Evolutionary conservation across 2,329 filamentous ascomycete genomes (phyloP), one percentile per base, ranked within the genome.

Genomic region (Bipolaris sorokiniana): DNA sequence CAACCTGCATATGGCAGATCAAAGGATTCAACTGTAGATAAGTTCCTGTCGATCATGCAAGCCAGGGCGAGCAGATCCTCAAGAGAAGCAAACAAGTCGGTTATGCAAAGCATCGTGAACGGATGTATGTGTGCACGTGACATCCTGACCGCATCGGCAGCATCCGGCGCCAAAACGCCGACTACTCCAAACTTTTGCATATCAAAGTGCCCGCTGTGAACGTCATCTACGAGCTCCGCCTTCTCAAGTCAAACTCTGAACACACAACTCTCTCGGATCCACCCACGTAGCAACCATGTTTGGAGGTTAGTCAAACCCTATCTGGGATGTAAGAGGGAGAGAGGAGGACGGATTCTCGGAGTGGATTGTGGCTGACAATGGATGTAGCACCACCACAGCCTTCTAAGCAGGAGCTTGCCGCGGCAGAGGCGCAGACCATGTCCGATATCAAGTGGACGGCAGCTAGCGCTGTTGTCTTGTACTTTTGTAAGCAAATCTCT

Each of bases 371-470:
- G 46, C 58, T 69, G 42, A 63, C 51, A 22, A 41, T 5, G 6
- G 18, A 23, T 7, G 41, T 34, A 89, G 86, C 86, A 81, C 86
- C 90, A 79, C 88, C 89, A 74, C 87, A 87, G 76, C 84, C 87
- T 69, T 86, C 86, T 57, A 80, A 85, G 57, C 87, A 88, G 76
- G 89, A 93, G 83, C 84, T 93, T 74, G 83, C 83, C 65, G 62
- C 58, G 47, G 72, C 71, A 42, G 90, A 93, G 82, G 81, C 82
- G 58, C 84, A 89, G 75, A 90, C 90, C 48, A 81, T 80, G 70
- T 82, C 83, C 66, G 89, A 88, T 48, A 81, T 94, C 65, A 87
- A 90, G 79, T 83, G 82, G 69, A 89, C 89, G 61, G 73, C 88
- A 53, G 83, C 85, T 37, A 86, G 86, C 15, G 88, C 87, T 62